Percentiles rank a stretch among this genome's conserved stretches.
Evolutionary conservation across 371 early-diverging fungal genomes (phyloP).

Genomic region (Zychaea mexicana): DNA sequence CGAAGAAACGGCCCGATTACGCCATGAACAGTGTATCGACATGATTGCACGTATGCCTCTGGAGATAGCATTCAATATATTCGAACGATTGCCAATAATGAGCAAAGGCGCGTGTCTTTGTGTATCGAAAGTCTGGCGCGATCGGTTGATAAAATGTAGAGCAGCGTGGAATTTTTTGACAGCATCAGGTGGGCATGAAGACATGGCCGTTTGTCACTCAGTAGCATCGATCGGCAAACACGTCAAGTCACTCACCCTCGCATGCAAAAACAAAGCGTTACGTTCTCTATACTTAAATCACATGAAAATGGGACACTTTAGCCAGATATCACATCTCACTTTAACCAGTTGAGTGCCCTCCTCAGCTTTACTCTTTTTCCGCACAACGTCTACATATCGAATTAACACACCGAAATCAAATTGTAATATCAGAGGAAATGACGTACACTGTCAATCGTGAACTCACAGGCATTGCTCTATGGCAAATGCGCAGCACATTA

Average conservation of each 20-base stretch:
- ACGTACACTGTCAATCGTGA: neutral
- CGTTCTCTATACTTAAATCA: neutral
- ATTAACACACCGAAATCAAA: no score
- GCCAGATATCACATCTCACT: neutral
- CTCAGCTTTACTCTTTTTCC: neutral
- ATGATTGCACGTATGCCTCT: neutral
- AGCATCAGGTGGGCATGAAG: neutral
- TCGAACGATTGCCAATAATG: neutral
- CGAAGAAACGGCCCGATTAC: neutral
- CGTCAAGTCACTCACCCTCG: neutral
- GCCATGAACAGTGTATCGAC: neutral
- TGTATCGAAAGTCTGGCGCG: slow-evolving; percentile 10
- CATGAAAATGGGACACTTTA: neutral
- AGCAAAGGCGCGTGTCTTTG: neutral
- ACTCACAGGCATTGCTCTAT: neutral
- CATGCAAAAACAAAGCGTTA: neutral
- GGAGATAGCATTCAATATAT: neutral
- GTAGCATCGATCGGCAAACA: neutral
- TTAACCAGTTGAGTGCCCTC: neutral
- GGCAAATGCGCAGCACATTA: neutral
- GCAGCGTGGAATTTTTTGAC: neutral
- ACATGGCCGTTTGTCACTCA: neutral
- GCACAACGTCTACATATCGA: no score
- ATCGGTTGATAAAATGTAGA: neutral
- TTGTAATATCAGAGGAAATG: slow-evolving; percentile 1